These are phyloP conservation scores for Calocybe gangraenosa DNA, from an alignment of 768 basidiomycete species.

Conservation along the genomic window DNA sequence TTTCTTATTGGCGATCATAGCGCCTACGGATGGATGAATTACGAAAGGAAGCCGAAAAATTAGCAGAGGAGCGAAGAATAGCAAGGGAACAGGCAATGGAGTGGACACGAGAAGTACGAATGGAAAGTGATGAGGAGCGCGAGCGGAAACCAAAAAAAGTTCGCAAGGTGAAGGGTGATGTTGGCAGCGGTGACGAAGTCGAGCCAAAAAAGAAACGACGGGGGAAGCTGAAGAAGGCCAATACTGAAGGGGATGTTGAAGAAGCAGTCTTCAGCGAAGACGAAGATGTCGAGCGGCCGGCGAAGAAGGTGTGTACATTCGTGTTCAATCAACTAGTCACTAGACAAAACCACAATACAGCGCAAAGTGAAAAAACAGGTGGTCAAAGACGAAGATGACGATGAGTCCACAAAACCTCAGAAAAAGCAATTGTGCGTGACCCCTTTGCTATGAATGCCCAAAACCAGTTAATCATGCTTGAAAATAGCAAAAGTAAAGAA, in stretches of 20 bases:
- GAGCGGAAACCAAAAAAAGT: conserved; percentile 59
- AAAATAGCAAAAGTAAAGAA: conserved; percentile 85
- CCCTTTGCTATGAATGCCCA: not conserved
- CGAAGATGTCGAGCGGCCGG: conserved; percentile 59
- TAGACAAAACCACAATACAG: too few species aligned
- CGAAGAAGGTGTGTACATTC: conserved; percentile 54
- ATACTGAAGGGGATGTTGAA: conserved; percentile 53
- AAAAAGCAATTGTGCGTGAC: conserved; percentile 72
- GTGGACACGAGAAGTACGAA: conserved; percentile 67
- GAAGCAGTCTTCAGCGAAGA: conserved; percentile 71
- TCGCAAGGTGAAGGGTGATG: conserved; percentile 47
- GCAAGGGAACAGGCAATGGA: conserved; percentile 77
- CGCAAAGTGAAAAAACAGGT: conserved; percentile 66
- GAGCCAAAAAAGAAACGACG: conserved; percentile 72
- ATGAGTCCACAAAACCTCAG: conserved; percentile 52
- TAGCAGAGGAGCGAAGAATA: conserved; percentile 74
- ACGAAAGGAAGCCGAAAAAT: conserved; percentile 64
- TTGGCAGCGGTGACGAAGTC: conserved; percentile 51
- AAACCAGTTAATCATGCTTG: conserved; percentile 8
- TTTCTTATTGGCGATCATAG: conserved; percentile 30
- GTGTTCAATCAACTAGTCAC: conserved; percentile 16
- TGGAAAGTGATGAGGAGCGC: conserved; percentile 77
- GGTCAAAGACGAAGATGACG: conserved; percentile 78
- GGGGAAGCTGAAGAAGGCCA: conserved; percentile 62
- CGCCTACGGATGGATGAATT: conserved; percentile 58